These are phyloP conservation scores for Rhytidhysteron rufulum DNA, from an alignment of 2,329 filamentous ascomycete species.

Conservation along the genomic window DNA sequence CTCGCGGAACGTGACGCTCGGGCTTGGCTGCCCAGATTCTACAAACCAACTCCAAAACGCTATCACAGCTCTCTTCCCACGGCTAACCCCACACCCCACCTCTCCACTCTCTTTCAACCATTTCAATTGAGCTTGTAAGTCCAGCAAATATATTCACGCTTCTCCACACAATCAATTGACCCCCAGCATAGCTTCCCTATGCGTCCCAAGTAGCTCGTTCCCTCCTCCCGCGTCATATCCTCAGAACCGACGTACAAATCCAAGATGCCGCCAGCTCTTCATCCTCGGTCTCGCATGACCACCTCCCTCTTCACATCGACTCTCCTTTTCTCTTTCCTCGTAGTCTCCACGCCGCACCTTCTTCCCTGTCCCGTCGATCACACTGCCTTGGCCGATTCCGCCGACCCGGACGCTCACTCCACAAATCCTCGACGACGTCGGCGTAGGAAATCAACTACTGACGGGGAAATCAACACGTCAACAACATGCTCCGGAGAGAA, in stretches of 20 bases:
- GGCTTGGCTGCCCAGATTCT: neutral
- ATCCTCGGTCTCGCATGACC: conserved; percentile 89
- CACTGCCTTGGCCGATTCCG: conserved; percentile 69
- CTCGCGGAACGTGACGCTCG: neutral
- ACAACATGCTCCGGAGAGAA: conserved; percentile 15
- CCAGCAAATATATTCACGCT: neutral
- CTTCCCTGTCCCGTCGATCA: conserved; percentile 83
- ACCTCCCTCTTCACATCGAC: conserved; percentile 95
- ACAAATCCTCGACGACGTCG: conserved; percentile 32
- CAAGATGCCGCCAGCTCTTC: conserved; percentile 77
- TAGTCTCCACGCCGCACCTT: conserved; percentile 85
- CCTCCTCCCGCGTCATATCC: conserved; percentile 6
- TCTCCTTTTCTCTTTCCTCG: conserved; percentile 81
- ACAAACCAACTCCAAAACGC: conserved; percentile 21
- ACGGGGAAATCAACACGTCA: conserved; percentile 11
- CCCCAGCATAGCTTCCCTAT: conserved; percentile 20
- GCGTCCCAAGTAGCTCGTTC: conserved; percentile 19
- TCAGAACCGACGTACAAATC: conserved; percentile 9
- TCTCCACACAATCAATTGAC: conserved; percentile 13
- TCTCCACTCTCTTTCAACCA: conserved; percentile 16
- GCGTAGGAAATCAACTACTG: conserved; percentile 33
- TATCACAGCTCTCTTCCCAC: conserved; percentile 17
- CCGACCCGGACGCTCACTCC: conserved; percentile 24
- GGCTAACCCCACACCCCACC: conserved; percentile 12
- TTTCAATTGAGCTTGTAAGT: conserved; percentile 29